Conservation (phyloP, 192 early-diverging fungal species). For the Mortierella antarctica region DNA sequence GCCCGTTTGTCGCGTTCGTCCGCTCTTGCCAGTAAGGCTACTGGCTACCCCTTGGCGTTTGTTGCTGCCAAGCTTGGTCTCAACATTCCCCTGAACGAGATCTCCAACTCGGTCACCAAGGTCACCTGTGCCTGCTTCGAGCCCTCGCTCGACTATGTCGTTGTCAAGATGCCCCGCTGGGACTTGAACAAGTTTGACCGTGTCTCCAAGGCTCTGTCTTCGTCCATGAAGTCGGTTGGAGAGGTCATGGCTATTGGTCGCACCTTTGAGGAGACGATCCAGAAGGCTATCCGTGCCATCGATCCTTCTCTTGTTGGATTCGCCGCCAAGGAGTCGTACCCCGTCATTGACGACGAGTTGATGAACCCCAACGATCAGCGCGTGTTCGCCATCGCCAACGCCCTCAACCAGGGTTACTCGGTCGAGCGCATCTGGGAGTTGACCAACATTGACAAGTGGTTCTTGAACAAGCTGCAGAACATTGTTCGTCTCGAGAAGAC, state of each 20-base stretch:
- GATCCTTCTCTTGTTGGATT: constrained; percentile 91
- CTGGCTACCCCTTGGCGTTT: constrained; percentile 98
- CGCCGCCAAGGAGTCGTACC: constrained; percentile 53
- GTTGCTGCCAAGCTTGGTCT: constrained; percentile 97
- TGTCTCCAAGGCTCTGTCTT: constrained; percentile 89
- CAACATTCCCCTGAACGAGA: constrained; percentile 91
- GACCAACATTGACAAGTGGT: constrained; percentile 96
- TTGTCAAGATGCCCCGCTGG: constrained; percentile 89
- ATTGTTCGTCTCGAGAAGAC: constrained; percentile 85
- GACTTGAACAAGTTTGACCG: constrained; percentile 97
- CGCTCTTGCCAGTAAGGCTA: constrained; percentile 97
- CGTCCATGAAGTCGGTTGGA: constrained; percentile 97
- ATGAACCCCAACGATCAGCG: constrained; percentile 90
- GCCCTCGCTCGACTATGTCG: constrained; percentile 93
- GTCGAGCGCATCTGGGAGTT: constrained; percentile 92
- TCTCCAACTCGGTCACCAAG: constrained; percentile 95
- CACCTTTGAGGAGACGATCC: constrained; percentile 97
- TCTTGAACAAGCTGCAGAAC: constrained; percentile 91
- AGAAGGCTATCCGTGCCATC: constrained; percentile 95
- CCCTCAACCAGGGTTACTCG: constrained; percentile 88
- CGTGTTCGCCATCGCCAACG: constrained; percentile 95
- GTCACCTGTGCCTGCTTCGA: constrained; percentile 98
- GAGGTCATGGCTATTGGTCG: constrained; percentile 99
- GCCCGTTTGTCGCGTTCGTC: constrained; percentile 93
- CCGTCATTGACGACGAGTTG: constrained; percentile 87